Conservation (phyloP, 2,329 filamentous ascomycete genomes). For the Coniochaeta pulveracea region DNA sequence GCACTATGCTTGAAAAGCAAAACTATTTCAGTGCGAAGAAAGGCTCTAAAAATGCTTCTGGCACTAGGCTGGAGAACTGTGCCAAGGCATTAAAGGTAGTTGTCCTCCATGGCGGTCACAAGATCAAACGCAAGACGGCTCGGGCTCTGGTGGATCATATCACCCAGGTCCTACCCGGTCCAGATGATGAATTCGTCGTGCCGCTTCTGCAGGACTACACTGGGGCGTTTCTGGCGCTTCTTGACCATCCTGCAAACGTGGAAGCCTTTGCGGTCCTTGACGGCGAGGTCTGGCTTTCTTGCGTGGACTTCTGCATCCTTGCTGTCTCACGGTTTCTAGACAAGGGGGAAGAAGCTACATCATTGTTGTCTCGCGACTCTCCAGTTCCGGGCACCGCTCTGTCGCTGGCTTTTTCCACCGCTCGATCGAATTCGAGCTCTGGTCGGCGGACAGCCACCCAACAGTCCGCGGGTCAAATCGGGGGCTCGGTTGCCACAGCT, state of each 20-base stretch:
- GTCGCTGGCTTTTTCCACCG: conserved; percentile 17
- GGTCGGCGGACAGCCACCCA: conserved; percentile 14
- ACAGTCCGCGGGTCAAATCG: conserved; percentile 9
- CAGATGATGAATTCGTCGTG: conserved; percentile 52
- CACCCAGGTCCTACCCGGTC: conserved; percentile 55
- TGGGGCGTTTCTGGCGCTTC: conserved; percentile 59
- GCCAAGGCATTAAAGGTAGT: conserved; percentile 62
- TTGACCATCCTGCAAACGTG: conserved; percentile 64
- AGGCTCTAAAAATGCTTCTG: conserved; percentile 31
- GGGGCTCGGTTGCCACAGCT: conserved; percentile 31
- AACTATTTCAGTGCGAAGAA: conserved; percentile 43
- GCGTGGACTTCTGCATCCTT: conserved; percentile 60
- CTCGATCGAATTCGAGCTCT: conserved; percentile 16
- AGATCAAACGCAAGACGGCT: conserved; percentile 67
- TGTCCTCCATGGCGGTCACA: conserved; percentile 56
- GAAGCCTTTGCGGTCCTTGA: conserved; percentile 58
- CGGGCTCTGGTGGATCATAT: conserved; percentile 73
- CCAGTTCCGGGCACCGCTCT: conserved; percentile 27
- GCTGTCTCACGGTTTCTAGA: conserved; percentile 44
- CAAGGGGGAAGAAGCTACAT: conserved; percentile 23
- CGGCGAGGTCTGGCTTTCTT: conserved; percentile 53
- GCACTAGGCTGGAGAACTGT: conserved; percentile 52
- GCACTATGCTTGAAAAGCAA: conserved; percentile 55
- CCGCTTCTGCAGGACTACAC: conserved; percentile 68
- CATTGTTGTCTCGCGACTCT: conserved; percentile 28